phyloP scores from a whole-genome alignment of 805 yeast genomes.

The Sungouiozyma ichnusensis region DNA sequence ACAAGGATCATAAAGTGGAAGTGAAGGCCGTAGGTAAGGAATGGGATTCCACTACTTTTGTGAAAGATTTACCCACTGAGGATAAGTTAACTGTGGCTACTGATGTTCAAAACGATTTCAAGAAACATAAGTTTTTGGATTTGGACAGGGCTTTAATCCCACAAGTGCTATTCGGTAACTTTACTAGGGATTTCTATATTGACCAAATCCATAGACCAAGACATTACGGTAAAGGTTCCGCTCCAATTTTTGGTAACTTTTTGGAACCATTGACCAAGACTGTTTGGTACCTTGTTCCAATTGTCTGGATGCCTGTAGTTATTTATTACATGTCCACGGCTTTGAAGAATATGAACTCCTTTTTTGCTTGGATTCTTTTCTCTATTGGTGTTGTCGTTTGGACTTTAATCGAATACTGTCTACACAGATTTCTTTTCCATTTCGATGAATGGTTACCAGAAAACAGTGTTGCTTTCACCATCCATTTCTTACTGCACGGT shows the following conservation, averaged over 20 bases:
- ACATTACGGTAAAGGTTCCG: constrained; percentile 95
- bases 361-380: constrained; percentile 49
- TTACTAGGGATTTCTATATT: constrained; percentile 80
- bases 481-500: constrained; percentile 90
- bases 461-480: constrained; percentile 56
- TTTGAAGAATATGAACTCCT: constrained; percentile 34
- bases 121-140: constrained; percentile 78
- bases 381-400: constrained; percentile 77
- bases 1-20: constrained; percentile 50
- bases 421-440: constrained; percentile 92
- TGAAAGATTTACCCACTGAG: constrained; percentile 55
- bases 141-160: constrained; percentile 67
- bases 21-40: constrained; percentile 36
- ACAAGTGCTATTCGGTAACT: constrained; percentile 69
- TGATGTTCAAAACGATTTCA: constrained; percentile 59
- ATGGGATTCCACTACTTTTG: constrained; percentile 43
- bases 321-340: constrained; percentile 53
- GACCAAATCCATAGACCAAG: constrained; percentile 97
- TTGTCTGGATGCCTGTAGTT: constrained; percentile 79
- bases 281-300: constrained; percentile 90
- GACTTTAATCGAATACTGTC: constrained; percentile 80
- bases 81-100: constrained; percentile 69
- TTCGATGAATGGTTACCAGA: constrained; percentile 81
- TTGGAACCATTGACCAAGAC: constrained; percentile 86
- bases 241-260: constrained; percentile 90